Evolutionary conservation across 2,329 filamentous ascomycete genomes (phyloP).

Genomic region (Diaporthe batatas): DNA sequence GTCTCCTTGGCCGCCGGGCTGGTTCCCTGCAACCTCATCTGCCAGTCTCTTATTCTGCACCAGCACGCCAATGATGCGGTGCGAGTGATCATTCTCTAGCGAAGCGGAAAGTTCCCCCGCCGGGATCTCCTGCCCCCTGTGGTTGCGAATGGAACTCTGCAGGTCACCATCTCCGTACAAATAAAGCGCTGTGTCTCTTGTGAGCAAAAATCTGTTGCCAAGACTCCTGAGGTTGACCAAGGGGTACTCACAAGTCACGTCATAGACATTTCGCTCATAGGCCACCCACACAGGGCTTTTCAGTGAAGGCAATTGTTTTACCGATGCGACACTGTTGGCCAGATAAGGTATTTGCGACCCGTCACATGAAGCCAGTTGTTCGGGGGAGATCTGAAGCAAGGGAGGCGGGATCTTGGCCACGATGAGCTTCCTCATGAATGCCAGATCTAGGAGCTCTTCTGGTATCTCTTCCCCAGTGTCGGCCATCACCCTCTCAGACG

Average conservation of each 20-base stretch:
- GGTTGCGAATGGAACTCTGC: neutral
- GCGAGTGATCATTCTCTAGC: constrained; percentile 2
- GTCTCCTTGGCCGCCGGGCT: neutral
- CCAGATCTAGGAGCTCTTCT: neutral
- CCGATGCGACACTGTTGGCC: neutral
- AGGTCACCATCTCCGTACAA: neutral
- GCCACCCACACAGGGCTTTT: neutral
- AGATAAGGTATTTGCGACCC: neutral
- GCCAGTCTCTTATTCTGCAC: neutral
- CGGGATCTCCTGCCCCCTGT: neutral
- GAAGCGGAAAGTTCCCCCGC: neutral
- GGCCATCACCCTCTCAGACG: neutral
- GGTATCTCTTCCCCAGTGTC: neutral
- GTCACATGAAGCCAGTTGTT: neutral
- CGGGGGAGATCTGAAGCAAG: neutral
- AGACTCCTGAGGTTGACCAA: neutral
- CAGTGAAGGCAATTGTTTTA: neutral
- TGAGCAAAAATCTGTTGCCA: neutral
- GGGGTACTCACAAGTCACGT: neutral
- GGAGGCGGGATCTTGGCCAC: constrained; percentile 6
- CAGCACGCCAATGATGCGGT: neutral
- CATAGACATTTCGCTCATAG: neutral
- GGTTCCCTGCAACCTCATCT: neutral
- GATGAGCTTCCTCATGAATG: constrained; percentile 3
- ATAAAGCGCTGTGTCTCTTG: neutral